phyloP scores from a whole-genome alignment of 2,329 filamentous ascomycete species.

The Pyrenophora graminea region DNA sequence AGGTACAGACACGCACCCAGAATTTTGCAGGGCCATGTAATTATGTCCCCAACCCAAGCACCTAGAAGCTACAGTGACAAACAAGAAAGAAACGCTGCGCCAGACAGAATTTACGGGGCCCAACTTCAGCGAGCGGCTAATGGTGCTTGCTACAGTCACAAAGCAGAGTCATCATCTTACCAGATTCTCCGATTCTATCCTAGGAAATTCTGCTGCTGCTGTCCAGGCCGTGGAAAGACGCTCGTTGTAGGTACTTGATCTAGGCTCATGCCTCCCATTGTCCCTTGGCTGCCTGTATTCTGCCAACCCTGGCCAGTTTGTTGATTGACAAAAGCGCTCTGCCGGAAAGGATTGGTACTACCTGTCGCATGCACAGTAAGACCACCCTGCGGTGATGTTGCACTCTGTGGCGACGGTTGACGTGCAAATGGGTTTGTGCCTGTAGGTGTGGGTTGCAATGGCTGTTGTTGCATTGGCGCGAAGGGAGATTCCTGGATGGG shows the following conservation, averaged over 20 bases:
- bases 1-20: background rate
- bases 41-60: constrained; percentile 3
- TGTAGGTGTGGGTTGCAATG: constrained; percentile 62
- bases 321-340: constrained; percentile 88
- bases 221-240: constrained; percentile 81
- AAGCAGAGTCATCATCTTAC: background rate
- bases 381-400: constrained; percentile 34
- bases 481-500: constrained; percentile 41
- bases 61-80: constrained; percentile 2
- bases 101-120: constrained; percentile 4
- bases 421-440: constrained; percentile 75
- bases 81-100: constrained; percentile 2
- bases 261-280: constrained; percentile 73
- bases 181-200: constrained; percentile 20
- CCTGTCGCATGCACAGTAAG: constrained; percentile 77
- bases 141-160: background rate
- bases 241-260: constrained; percentile 79
- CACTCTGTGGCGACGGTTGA: constrained; percentile 50
- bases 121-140: background rate
- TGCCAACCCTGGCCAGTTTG: constrained; percentile 89
- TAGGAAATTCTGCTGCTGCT: constrained; percentile 43
- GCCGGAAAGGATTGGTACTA: constrained; percentile 91
- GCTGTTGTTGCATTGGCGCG: constrained; percentile 44
- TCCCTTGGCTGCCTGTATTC: constrained; percentile 69
- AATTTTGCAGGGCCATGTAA: background rate